Base-by-base conservation (phyloP, 345 rosid genomes). In the Lepidium aucheri region DNA sequence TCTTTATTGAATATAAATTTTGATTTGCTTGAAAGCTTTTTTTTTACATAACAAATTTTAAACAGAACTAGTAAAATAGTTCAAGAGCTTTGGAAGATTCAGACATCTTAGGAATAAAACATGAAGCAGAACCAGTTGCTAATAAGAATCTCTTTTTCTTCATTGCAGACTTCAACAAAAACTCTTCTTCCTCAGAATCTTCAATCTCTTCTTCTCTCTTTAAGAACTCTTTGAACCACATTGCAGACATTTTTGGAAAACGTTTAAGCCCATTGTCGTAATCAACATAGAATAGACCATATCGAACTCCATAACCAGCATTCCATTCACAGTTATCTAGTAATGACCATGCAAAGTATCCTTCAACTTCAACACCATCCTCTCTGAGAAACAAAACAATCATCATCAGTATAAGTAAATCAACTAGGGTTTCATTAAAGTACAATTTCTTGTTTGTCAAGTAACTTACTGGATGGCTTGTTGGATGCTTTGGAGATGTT, bases 321-420 rank as follows among this genome's bases (percentile, higher is more conserved):
- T 42, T 43, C 91, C 94, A 86, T 57, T 83, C 87, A 5, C 86
- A 86, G 59, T 86, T 78, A 49, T 85, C 93, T n/a, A 84, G 44
- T 44, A 89, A 81, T 0, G 87, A 74, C 96, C 93, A 89, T 1
- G 73, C 68, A 24, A 74, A 82, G 60, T 87, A 89, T 36, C 83
- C 84, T 67, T 67, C 80, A 24, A 85, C 86, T 12, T 78, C 64
- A 8, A 68, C 82, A 3, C 86, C 87, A 7, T 79, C 83, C 77
- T 81, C 76, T 12, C 76, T 76, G 45, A 53, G 7, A 16, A 60
- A 60, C 4, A 28, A 30, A 44, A 35, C 16, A 53, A 6, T 56
- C 1, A 13, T 73, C 52, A 53, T 66, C 20, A 73, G 20, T 67
- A 12, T 2, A 32, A 10, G 33, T n/a, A 18, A 49, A 44, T 14